Percentiles rank a stretch among this genome's conserved stretches.
phyloP scores from a whole-genome alignment of 176 grass and related monocot genomes.

The Cocos nucifera region DNA sequence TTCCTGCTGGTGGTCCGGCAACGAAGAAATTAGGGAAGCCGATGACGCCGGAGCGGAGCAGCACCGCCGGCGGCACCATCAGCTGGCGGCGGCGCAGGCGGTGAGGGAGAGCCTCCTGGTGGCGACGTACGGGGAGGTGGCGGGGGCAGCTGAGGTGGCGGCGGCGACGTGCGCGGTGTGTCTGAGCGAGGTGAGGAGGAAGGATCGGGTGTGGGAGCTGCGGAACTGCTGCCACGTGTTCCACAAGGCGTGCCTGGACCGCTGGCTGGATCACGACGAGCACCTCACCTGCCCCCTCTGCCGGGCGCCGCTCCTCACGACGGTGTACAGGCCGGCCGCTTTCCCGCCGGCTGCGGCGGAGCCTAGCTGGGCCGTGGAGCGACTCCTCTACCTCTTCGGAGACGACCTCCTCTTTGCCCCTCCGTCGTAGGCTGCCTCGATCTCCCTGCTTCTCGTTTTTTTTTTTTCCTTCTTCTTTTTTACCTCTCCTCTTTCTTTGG shows the following conservation, averaged over 20 bases:
- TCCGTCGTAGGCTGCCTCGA: not conserved
- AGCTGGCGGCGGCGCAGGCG: constrained; percentile 1
- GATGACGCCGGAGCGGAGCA: too few relatives aligned
- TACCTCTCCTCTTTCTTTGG: too few relatives aligned
- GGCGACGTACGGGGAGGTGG: constrained; percentile 7
- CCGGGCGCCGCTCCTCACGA: not conserved
- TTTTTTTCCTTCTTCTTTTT: too few relatives aligned
- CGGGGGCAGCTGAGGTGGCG: too few relatives aligned
- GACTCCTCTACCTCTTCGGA: constrained; percentile 19
- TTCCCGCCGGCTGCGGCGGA: not conserved
- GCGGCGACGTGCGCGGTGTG: constrained; percentile 13
- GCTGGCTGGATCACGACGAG: constrained; percentile 24
- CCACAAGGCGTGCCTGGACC: constrained; percentile 14
- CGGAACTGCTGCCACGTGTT: constrained; percentile 19
- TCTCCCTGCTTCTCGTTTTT: too few relatives aligned
- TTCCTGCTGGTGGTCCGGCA: not conserved
- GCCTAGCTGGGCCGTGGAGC: constrained; percentile 24
- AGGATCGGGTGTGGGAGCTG: constrained; percentile 14
- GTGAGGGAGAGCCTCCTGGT: constrained; percentile 6
- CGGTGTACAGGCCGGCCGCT: not conserved
- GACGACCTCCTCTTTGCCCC: constrained; percentile 6
- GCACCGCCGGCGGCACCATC: not conserved
- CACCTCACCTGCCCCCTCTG: constrained; percentile 18
- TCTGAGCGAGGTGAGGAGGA: constrained; percentile 3
- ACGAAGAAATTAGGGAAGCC: not conserved